phyloP scores from a whole-genome alignment of 169 alveolate species.

The Plasmodium knowlesi region DNA sequence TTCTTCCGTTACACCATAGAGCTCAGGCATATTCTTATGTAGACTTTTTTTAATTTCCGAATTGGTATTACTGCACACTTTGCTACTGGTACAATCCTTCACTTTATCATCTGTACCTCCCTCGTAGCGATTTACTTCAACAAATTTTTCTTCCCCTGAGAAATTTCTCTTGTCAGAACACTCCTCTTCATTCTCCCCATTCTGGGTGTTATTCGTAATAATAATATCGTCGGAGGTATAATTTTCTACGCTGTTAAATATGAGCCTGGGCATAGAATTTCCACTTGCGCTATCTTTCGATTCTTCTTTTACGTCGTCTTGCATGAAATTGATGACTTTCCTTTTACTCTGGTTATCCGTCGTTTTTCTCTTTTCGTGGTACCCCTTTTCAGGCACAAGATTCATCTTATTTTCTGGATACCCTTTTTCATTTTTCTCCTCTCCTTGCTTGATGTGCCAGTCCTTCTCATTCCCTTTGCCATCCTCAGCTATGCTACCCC shows the following conservation, averaged over 20 bases:
- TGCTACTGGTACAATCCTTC: not conserved
- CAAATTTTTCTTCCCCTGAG: not conserved
- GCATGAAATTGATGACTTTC: not conserved
- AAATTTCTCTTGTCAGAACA: not conserved
- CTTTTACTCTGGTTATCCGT: not conserved
- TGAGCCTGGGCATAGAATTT: not conserved
- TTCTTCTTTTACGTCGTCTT: not conserved
- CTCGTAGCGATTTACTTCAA: not conserved
- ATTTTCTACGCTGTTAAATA: not conserved
- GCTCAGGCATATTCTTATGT: not conserved
- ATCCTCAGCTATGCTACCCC: not conserved
- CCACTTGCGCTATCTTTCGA: not conserved
- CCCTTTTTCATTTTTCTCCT: not conserved
- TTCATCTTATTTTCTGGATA: not conserved
- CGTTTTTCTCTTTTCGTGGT: not conserved
- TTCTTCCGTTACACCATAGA: not conserved
- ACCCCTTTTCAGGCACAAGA: not conserved
- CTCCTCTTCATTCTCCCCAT: slow-evolving; percentile 9
- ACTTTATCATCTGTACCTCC: not conserved
- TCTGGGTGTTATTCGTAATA: not conserved
- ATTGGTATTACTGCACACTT: not conserved
- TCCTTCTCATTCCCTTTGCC: not conserved
- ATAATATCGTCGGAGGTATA: not conserved
- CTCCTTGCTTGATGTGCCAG: not conserved
- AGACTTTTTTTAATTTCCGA: not conserved